Evolutionary conservation across 805 yeast species (phyloP), one percentile per base, ranked within the genome.

Genomic region (Starmerella gropengiesseri): DNA sequence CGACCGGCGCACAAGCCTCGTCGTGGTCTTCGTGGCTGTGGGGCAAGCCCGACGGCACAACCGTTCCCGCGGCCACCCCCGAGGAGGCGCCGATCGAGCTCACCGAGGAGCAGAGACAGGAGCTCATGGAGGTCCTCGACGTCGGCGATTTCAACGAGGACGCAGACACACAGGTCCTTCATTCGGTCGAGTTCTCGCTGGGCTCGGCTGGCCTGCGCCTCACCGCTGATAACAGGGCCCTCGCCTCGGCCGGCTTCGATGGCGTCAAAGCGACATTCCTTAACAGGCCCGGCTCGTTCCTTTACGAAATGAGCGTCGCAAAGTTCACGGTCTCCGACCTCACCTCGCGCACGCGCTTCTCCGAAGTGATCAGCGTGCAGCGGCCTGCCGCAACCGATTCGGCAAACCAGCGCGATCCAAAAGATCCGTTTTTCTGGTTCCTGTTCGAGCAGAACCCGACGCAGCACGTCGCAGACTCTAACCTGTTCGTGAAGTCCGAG

Each of bases 61-160:
- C 17, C 6, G 36, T 14, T 3, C 22, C 39, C 2, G 27, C 34
- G 25, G 27, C 37, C 9, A 8, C 26, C 17, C 35, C 44, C 20
- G 38, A 40, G 11, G 25, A 27, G 14, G 30, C 27, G 5, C 51
- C 49, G 4, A 22, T 45, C 2, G 49, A 49, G 18, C 72, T 91
- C 59, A 75, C 91, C 0, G 94, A 84, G 12, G 94, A 86, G 51
- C 95, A 91, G 56, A 71, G 83, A 49, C 71, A 84, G 56, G 98
- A 93, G 46, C 67, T 91, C 17, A 87, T 85, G 56, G 94, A 84
- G 47, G 94, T 96, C 0, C 87, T 91, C 50, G 99, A 87, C 49
- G 87, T 78, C 58, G 83, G 87, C 52, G 95, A 87, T 48, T 6
- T 45, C 5, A 31, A 31, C 18, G 55, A 68, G 1, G 51, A 36